Conservation (phyloP, 345 rosid genomes). For the Punica granatum region DNA sequence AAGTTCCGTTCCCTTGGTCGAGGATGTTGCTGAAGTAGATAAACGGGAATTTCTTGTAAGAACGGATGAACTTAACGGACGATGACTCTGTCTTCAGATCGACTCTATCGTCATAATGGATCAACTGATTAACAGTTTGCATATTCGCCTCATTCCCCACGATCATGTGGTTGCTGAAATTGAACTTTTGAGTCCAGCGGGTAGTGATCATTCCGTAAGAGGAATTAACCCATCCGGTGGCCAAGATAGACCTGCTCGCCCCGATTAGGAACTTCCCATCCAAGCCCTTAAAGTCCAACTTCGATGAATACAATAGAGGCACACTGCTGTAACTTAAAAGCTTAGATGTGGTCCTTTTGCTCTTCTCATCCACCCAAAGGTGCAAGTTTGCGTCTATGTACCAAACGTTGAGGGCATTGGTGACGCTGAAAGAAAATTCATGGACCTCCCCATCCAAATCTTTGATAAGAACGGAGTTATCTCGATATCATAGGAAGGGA, state of each 20-base stretch:
- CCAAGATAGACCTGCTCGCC: constrained; percentile 43
- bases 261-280: constrained; percentile 55
- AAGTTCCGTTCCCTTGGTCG: constrained; percentile 38
- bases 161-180: constrained; percentile 50
- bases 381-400: constrained; percentile 80
- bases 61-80: constrained; percentile 12
- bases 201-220: constrained; percentile 59
- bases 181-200: constrained; percentile 32
- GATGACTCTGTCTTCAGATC: constrained; percentile 25
- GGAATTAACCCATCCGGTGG: constrained; percentile 57
- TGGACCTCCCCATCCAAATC: constrained; percentile 65
- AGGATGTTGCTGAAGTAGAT: constrained; percentile 21
- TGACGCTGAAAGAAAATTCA: constrained; percentile 49
- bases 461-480: constrained; percentile 63
- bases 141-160: constrained; percentile 38
- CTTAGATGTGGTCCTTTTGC: constrained; percentile 41
- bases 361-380: constrained; percentile 61
- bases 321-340: constrained; percentile 28
- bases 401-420: constrained; percentile 80
- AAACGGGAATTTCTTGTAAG: constrained; percentile 44
- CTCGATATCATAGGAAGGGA: constrained; percentile 79
- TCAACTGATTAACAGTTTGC: constrained; percentile 60
- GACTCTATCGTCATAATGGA: constrained; percentile 39
- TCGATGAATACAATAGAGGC: constrained; percentile 30
- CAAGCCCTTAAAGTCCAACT: constrained; percentile 36